Evolutionary conservation across 495 filamentous ascomycete species (phyloP), one percentile per base, ranked within the genome.

Genomic region (Penicillium bovifimosum): DNA sequence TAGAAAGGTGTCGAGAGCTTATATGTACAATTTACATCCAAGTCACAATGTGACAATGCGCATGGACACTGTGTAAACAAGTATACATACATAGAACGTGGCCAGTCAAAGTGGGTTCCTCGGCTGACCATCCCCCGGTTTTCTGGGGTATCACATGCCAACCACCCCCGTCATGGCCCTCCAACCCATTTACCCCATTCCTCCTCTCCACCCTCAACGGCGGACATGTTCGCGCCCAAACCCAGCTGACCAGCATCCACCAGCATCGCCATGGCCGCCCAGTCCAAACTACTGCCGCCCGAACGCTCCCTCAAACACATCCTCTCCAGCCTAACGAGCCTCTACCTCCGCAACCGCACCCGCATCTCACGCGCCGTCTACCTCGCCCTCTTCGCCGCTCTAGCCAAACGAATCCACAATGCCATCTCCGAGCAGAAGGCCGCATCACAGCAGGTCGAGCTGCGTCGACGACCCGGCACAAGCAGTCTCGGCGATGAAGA

Each of bases 391-490:
- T 87, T 95, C 54, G 75, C 95, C 48, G 88, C 91, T 33, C 83
- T 97, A 47, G 79, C 87, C 32, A 90, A 95, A 66, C 89, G 95
- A 56, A 83, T 96, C 29, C 90, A 91, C 58, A 85, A 90, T 82
- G 91, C 91, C 53, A 85, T 97, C 62, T 81, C 83, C 56, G 90
- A 96, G 64, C 95, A 97, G 66, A 96, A 93, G 66, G 87, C 89
- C 7, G 90, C 93, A 9, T 85, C 90, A 9, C 85, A 87, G 46
- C 86, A 90, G 53, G 81, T 82, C 2, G 81, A 83, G 58, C 65
- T 82, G 52, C 81, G 81, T 27, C 74, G 74, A 53, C 77, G 76
- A 14, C 74, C 76, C 13, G 74, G 69, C 5, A 85, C 82, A 34
- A 82, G 76, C 32, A 76, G 75, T 9, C 70, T 80, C 24, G 70